phyloP scores from a whole-genome alignment of 768 basidiomycete species.

The Leucocoprinus sp. region DNA sequence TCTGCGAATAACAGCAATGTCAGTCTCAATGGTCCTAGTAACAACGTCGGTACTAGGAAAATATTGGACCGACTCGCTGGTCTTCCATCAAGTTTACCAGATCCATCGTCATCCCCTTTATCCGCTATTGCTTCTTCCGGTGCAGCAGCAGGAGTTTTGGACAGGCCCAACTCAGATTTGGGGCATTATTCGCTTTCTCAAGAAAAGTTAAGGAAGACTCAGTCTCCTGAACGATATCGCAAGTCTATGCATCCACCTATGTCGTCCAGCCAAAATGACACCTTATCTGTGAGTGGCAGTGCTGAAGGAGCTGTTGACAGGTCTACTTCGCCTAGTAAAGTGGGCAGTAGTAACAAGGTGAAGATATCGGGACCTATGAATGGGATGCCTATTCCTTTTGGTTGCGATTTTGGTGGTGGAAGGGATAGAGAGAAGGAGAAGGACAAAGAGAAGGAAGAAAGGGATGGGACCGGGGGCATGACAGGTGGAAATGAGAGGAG shows the following conservation, averaged over 20 bases:
- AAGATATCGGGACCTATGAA: slow-evolving; percentile 89
- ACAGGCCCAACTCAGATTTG: slow-evolving; percentile 70
- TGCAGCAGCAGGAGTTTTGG: slow-evolving; percentile 17
- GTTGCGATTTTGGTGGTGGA: slow-evolving; percentile 72
- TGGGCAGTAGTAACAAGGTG: slow-evolving; percentile 34
- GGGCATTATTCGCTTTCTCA: slow-evolving; percentile 69
- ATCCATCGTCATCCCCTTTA: slow-evolving; percentile 52
- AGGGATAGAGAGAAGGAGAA: not conserved
- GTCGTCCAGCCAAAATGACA: slow-evolving; percentile 21
- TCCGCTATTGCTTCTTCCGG: slow-evolving; percentile 39
- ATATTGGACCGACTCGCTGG: slow-evolving; percentile 32
- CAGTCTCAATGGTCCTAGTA: no score
- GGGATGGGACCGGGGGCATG: not conserved
- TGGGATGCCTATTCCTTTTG: slow-evolving; percentile 77
- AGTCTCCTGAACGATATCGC: slow-evolving; percentile 39
- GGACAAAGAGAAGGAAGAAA: not conserved
- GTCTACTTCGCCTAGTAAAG: slow-evolving; percentile 42
- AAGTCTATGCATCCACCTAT: slow-evolving; percentile 42
- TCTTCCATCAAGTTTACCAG: slow-evolving; percentile 43
- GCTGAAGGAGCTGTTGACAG: slow-evolving; percentile 27
- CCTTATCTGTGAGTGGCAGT: not conserved
- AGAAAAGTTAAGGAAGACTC: slow-evolving; percentile 30
- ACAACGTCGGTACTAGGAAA: slow-evolving; percentile 21
- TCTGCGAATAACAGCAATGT: no score
- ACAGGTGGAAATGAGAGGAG: slow-evolving; percentile 51